Percentiles rank a stretch among this genome's conserved stretches.
These are phyloP conservation scores for Diplodia intermedia DNA, from an alignment of 2,329 filamentous ascomycete species.

Conservation along the genomic window DNA sequence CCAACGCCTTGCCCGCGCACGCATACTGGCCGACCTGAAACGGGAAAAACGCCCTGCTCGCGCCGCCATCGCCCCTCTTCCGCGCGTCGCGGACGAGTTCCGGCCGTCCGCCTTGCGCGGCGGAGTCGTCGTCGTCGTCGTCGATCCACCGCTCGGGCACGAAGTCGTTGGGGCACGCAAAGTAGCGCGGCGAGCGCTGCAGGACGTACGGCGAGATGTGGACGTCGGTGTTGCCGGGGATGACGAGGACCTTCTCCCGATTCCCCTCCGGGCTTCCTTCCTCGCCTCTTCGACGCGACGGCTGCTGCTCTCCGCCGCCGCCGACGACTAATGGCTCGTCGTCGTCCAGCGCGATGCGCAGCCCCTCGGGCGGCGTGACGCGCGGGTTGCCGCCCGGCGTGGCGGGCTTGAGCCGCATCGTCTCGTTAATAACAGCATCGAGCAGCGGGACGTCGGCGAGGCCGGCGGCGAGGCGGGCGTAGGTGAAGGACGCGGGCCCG, in stretches of 20 bases:
- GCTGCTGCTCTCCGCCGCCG: too few relatives aligned
- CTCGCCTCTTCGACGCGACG: too few relatives aligned
- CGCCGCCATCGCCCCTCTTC: constrained; percentile 38
- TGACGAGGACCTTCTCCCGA: too few relatives aligned
- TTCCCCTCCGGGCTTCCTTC: too few relatives aligned
- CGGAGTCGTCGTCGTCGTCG: too few relatives aligned
- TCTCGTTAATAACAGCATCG: constrained; percentile 54
- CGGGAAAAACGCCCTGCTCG: constrained; percentile 21
- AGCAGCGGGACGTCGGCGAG: constrained; percentile 42
- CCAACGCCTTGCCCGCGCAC: constrained; percentile 75
- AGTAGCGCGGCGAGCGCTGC: constrained; percentile 38
- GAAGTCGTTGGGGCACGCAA: constrained; percentile 37
- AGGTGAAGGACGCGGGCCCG: constrained; percentile 41
- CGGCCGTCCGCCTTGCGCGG: constrained; percentile 35
- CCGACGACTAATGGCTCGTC: constrained; percentile 34
- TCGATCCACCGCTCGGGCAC: constrained; percentile 43
- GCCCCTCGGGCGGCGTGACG: constrained; percentile 46
- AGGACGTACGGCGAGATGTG: constrained; percentile 43
- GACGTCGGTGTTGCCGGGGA: constrained; percentile 42
- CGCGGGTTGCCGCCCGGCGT: constrained; percentile 49
- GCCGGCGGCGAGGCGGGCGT: constrained; percentile 44
- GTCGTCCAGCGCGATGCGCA: constrained; percentile 39
- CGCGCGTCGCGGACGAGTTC: neutral
- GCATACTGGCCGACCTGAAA: constrained; percentile 25
- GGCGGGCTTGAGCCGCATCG: constrained; percentile 51